Base-by-base conservation (phyloP, 257 asterid genomes). In the Fraxinus anomala region DNA sequence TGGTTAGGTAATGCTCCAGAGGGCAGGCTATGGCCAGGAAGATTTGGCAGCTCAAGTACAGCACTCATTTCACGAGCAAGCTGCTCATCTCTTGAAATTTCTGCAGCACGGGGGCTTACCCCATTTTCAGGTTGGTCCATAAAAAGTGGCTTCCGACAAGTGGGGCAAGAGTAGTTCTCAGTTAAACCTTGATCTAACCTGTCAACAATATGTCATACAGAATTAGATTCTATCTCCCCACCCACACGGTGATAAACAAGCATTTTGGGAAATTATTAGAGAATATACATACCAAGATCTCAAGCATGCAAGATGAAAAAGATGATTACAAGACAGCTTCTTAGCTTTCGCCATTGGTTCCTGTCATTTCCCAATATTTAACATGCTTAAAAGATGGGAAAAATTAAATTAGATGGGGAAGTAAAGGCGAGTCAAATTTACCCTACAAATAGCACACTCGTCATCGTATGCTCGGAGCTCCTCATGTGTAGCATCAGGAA, bases 261-360 rank as follows among this genome's bases (percentile, higher is more conserved):
- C 24, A 44, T 68, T 74, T 42, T 36, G 17, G 73, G 79, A 54
- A 81, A 77, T 21, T 31, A 72, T 61, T 49, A 68, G 1, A 23
- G 63, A 37, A 67, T 47, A 70, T 30, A 72, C 90, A 40, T 89
- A 94, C 97, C 97, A 92, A 84, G 98, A 94, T 83, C 98, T 87
- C 97, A 94, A 89, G 91, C 98, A 94, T 5, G 93, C 85, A 68
- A 94, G 92, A 85, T 94, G 98, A 90, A 91, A 94, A 74, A 94
- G 94, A 88, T 94, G 98, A 73, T 88, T 92, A 79, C 98, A 94
- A 11, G 97, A 84, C 65, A 94, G 91, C 88, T 86, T 92, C 95
- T 94, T 94, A 14, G 98, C 98, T 81, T 91, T 94, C 0, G 98
- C 97, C 98, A 94, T 94, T 34, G 97, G 97, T 87, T 94, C 98